Base-by-base conservation (phyloP, 176 grass and related monocot genomes). In the Carex scoparia region DNA sequence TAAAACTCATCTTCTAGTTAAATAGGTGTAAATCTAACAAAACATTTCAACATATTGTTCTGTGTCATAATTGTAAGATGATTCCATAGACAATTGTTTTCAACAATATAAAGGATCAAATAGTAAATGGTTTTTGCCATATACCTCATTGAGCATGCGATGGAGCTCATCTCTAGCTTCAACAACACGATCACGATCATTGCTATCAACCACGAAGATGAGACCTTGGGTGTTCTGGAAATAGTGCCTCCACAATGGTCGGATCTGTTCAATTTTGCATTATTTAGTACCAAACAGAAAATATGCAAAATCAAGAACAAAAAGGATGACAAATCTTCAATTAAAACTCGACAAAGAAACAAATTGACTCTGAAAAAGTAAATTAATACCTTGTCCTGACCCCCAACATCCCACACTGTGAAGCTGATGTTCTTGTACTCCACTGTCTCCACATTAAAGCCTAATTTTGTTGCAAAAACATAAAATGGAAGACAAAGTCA, bases 401-500 rank as follows among this genome's bases (percentile, higher is more conserved):
- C 79, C 40, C 79, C 79, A 1, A 81, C 79, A 81, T 81, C 79
- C 79, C 79, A 81, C 35, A 81, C 79, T 7, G 79, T 81, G 79
- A 81, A 81, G 40, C 79, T 81, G 61, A 81, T 81, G 79, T 81
- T 81, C 79, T 81, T 81, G 59, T 81, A 81, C 38, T 81, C 79
- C 23, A 81, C 79, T 65, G 79, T 81, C 59, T 81, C 79, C 59
- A 81, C 79, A 48, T 81, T 81, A 64, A 81, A 81, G 13, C 79
- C 79, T 81, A 65, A 81, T 13, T 27, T 49, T 81, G 37, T 40
- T 6, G 6, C 5, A 13, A 81, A 81, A 65, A 48, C 15, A 63
- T 23, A 81, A 2, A 65, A 64, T 49, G n/a, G 14, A 27, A 53
- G 35, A 75, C 46, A 53, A 49, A 54, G 72, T 79, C 53, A 55